Conservation (phyloP, 345 rosid genomes). For the Rhizophora apiculata region DNA sequence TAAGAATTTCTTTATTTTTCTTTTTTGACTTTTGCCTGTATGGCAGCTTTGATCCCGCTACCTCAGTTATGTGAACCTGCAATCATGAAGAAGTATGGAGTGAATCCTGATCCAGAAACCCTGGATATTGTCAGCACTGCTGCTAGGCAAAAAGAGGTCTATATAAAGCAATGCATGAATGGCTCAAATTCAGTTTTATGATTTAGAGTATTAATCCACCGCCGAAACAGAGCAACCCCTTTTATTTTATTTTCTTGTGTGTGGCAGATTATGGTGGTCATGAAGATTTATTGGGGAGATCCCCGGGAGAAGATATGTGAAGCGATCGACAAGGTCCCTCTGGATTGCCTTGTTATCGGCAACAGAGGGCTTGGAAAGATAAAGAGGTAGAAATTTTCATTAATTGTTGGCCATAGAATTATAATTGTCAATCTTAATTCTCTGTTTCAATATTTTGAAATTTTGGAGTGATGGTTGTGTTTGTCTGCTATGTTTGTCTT, state of each 20-base stretch:
- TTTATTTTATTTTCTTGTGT: neutral
- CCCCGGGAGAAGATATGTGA: slow-evolving; percentile 79
- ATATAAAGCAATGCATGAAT: too few relatives aligned
- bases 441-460: neutral
- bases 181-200: too few relatives aligned
- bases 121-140: slow-evolving; percentile 61
- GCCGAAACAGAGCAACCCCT: neutral
- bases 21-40: neutral
- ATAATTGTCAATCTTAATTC: neutral
- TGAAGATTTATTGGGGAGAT: slow-evolving; percentile 89
- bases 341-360: slow-evolving; percentile 68
- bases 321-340: slow-evolving; percentile 68
- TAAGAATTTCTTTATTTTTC: too few relatives aligned
- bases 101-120: slow-evolving; percentile 66
- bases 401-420: neutral
- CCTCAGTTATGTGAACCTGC: slow-evolving; percentile 53
- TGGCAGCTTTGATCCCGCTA: slow-evolving; percentile 68
- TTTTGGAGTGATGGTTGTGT: too few relatives aligned
- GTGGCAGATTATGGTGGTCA: slow-evolving; percentile 37
- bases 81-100: slow-evolving; percentile 67
- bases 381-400: slow-evolving; percentile 47
- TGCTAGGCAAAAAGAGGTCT: slow-evolving; percentile 52
- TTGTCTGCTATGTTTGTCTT: too few relatives aligned
- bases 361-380: slow-evolving; percentile 80
- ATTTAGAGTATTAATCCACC: neutral